Base-by-base conservation (phyloP, 495 filamentous ascomycete species). In the Darksidea phi region DNA sequence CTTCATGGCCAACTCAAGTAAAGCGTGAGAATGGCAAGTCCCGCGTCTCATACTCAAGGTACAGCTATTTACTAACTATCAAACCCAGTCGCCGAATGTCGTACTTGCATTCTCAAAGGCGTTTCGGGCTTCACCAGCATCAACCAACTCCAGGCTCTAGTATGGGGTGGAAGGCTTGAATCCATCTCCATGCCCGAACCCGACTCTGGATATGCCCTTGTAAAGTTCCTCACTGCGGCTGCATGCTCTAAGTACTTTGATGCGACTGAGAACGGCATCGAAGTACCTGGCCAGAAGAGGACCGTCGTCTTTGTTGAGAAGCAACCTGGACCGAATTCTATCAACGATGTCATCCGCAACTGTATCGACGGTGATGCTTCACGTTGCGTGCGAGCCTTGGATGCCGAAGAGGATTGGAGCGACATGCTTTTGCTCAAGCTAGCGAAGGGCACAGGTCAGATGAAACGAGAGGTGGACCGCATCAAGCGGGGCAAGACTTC, bases 121-220 rank as follows among this genome's bases (percentile, higher is more conserved):
- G 20, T 46, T 65, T 77, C n/a, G 74, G 69, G 70, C n/a, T 64
- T 48, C 15, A 53, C 46, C 2, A 72, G 52, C 21, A 57, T 76
- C 2, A 60, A 69, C 38, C 70, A 76, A 47, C 59, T 80, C 26
- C 63, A 79, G 6, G 72, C 73, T 1, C 63, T 81, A 4, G 67
- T 81, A 4, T 74, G 76, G 47, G 78, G 78, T 6, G 80, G 79
- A 15, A 36, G 66, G 12, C 51, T 83, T 18, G 80, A 82, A 47
- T 58, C 50, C 45, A 59, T 71, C 28, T 48, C 63, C 26, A 47
- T 34, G 15, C 26, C 46, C 26, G 25, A 70, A 2, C 58, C 61
- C 48, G 48, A 61, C 3, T 25, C 61, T 6, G 67, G 64, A 8
- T 67, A 49, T 21, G 74, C 75, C 15, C 59, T 71, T 15, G 59